Evolutionary conservation across 2,329 filamentous ascomycete species (phyloP), one percentile per base, ranked within the genome.

Genomic region (Magnaporthiopsis poae): DNA sequence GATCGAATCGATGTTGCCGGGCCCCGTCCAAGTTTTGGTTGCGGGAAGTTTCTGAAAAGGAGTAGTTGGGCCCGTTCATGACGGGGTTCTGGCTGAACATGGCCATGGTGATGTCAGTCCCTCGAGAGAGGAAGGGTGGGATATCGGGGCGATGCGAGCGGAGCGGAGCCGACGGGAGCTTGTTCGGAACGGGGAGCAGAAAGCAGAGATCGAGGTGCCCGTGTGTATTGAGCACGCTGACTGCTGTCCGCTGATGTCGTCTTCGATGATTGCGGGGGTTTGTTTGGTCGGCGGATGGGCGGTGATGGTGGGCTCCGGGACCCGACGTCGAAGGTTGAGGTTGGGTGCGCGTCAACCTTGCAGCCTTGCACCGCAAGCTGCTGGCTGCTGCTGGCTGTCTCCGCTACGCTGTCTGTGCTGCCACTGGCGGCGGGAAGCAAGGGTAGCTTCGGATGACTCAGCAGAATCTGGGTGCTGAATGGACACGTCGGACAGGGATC

Each of bases 1-100:
- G 93, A 80, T 96, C 93, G 81, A 97, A 97, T 73, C 88, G 87
- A 80, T 96, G 93, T 81, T 95, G 80, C 72, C 85, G 83, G 68
- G 82, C 73, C 59, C 75, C 81, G 74, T 85, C 84, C 70, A 83
- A 85, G 61, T 79, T 75, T 69, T 80, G 77, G 69, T 77, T 77
- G 75, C 80, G 81, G 74, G 86, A 85, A 65, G 81, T 78, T 73
- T 89, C 86, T 72, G 82, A 84, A 79, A 88, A 86, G 69, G 86
- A 87, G 79, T 89, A 89, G 81, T 85, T 88, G 74, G 87, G 86
- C 70, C 86, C 86, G 76, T 89, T 87, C 81, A 88, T 82, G 75
- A 87, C 74, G 71, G 86, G 86, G 77, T 88, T 89, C 78, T 89
- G 86, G 79, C 86, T 88, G 79, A 88, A 88, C 83, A 88, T 87